A percentile compares a stretch with the other conserved stretches of the same genome.
These are phyloP conservation scores for Kwoniella sp. DNA, from an alignment of 768 basidiomycete species.

Conservation along the genomic window DNA sequence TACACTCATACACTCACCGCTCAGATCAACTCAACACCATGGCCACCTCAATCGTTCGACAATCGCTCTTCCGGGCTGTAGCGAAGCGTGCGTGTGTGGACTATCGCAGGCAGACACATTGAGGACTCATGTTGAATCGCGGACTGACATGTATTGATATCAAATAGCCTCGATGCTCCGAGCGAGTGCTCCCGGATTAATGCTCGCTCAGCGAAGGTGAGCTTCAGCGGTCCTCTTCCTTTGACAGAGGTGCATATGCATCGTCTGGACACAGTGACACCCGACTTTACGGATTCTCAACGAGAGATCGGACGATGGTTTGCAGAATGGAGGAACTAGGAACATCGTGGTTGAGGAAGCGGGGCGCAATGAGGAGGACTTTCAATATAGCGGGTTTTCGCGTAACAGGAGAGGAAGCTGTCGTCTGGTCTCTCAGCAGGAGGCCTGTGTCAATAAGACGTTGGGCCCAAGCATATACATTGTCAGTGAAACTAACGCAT, in stretches of 20 bases:
- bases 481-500: neutral
- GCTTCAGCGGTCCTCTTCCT: neutral
- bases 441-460: too few species aligned
- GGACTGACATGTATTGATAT: neutral
- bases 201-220: conserved; percentile 34
- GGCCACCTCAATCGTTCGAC: conserved; percentile 21
- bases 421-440: too few species aligned
- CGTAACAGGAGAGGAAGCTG: too few species aligned
- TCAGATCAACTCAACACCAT: conserved; percentile 10
- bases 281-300: too few species aligned
- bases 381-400: too few species aligned
- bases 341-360: too few species aligned
- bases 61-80: conserved; percentile 16
- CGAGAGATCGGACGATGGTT: too few species aligned
- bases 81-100: conserved; percentile 18
- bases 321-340: too few species aligned
- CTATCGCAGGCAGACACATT: neutral
- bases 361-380: too few species aligned
- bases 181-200: conserved; percentile 28
- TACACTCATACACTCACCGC: neutral
- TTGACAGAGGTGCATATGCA: too few species aligned
- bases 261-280: too few species aligned
- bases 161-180: conserved; percentile 32
- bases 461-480: too few species aligned
- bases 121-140: neutral